Conservation (phyloP, 2,329 filamentous ascomycete species). For the Truncatella angustata region DNA sequence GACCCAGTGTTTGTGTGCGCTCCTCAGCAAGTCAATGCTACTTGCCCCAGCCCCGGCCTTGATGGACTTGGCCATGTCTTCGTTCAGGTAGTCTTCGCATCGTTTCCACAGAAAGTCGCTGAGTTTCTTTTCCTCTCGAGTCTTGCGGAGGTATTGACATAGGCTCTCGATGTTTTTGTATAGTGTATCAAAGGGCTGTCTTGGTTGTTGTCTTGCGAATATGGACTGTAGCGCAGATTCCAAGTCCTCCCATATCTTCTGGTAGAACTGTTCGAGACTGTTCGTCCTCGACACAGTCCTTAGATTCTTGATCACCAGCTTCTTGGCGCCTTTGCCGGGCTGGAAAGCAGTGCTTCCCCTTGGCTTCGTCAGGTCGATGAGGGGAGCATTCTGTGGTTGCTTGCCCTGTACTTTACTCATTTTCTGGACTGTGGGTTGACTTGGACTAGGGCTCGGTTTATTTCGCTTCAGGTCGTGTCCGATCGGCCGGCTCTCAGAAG, state of each 20-base stretch:
- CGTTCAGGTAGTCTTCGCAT: conserved; percentile 67
- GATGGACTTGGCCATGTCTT: conserved; percentile 54
- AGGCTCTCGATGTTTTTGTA: conserved; percentile 91
- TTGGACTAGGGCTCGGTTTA: conserved; percentile 2
- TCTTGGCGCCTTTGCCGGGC: conserved; percentile 75
- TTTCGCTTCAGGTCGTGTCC: conserved; percentile 10
- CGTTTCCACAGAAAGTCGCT: conserved; percentile 63
- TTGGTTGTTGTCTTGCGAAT: conserved; percentile 62
- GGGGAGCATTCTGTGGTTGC: conserved; percentile 30
- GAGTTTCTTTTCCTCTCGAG: conserved; percentile 67
- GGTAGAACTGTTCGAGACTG: conserved; percentile 75
- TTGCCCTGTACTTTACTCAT: conserved; percentile 32
- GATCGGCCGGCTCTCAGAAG: conserved; percentile 10
- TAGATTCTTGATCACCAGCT: conserved; percentile 92
- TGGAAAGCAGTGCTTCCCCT: conserved; percentile 53
- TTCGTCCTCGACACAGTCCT: conserved; percentile 56
- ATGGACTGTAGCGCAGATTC: conserved; percentile 71
- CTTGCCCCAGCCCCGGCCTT: conserved; percentile 48
- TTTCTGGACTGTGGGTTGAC: conserved; percentile 12
- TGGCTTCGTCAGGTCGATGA: conserved; percentile 44
- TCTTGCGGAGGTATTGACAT: conserved; percentile 66
- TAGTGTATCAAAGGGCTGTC: conserved; percentile 80
- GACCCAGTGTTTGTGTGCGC: conserved; percentile 62
- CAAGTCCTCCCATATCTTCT: conserved; percentile 71
- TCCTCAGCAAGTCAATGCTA: conserved; percentile 63